Evolutionary conservation across 2,329 filamentous ascomycete genomes (phyloP).

Genomic region (Lasiodiplodia gonubiensis): DNA sequence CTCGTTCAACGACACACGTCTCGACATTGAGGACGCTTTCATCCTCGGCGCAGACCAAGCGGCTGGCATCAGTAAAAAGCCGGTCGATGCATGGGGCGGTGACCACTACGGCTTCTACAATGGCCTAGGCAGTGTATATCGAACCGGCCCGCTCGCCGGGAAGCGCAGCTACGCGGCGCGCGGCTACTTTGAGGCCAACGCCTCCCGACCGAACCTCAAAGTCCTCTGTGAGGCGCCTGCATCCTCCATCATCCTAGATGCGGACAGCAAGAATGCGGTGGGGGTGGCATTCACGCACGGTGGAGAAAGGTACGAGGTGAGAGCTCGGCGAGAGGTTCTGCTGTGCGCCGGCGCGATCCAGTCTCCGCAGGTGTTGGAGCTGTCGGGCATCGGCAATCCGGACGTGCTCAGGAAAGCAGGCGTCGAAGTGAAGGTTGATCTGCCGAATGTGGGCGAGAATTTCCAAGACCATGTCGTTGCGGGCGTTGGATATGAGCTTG

Average conservation of each 20-base stretch:
- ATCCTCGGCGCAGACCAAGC: constrained; percentile 38
- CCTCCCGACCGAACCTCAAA: neutral
- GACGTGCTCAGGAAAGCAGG: constrained; percentile 32
- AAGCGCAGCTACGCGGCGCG: constrained; percentile 45
- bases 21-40: constrained; percentile 33
- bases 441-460: constrained; percentile 43
- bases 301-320: constrained; percentile 33
- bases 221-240: constrained; percentile 7
- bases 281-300: neutral
- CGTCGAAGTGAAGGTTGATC: constrained; percentile 38
- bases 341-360: constrained; percentile 36
- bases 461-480: constrained; percentile 43
- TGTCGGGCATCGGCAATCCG: constrained; percentile 37
- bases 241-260: neutral
- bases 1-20: constrained; percentile 44
- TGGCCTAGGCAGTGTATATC: constrained; percentile 37
- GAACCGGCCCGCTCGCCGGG: constrained; percentile 40
- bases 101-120: constrained; percentile 46
- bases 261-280: neutral
- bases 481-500: constrained; percentile 1
- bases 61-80: constrained; percentile 38
- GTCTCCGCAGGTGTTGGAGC: constrained; percentile 38
- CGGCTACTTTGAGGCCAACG: constrained; percentile 34
- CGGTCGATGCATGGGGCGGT: constrained; percentile 44
- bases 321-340: constrained; percentile 34